Conservation (phyloP, 805 yeast species). For the Saturnispora bothae region DNA sequence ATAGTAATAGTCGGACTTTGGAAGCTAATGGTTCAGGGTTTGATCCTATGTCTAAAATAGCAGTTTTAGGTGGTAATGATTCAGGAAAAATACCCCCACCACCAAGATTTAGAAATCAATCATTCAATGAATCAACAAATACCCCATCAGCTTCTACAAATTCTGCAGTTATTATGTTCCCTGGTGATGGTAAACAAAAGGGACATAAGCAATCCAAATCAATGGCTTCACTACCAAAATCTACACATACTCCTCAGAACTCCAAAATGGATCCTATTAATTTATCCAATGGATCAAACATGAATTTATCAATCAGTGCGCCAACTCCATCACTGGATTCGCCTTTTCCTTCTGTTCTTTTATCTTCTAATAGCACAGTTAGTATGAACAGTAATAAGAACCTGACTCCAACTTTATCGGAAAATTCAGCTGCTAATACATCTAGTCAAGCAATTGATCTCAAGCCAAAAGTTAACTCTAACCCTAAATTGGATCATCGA, state of each 20-base stretch:
- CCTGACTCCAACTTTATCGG: not conserved
- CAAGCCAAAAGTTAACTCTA: too few relatives aligned
- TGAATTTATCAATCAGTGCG: conserved; percentile 1
- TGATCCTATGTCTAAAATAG: conserved; percentile 15
- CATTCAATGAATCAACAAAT: conserved; percentile 8
- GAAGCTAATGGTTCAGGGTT: conserved; percentile 4
- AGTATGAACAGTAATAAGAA: not conserved
- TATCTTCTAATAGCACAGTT: not conserved
- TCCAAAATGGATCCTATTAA: not conserved
- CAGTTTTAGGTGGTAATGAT: conserved; percentile 22
- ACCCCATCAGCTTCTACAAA: conserved; percentile 4
- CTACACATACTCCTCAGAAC: not conserved
- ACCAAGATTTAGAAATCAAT: conserved; percentile 17
- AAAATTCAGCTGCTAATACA: not conserved
- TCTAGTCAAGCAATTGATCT: not conserved
- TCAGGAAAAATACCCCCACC: conserved; percentile 21
- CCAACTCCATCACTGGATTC: conserved; percentile 2
- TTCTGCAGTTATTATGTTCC: conserved; percentile 39
- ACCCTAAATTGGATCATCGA: conserved; percentile 7
- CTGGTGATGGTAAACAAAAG: conserved; percentile 26
- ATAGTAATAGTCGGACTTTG: not conserved
- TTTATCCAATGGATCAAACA: not conserved
- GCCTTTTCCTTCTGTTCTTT: not conserved
- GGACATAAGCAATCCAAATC: conserved; percentile 2
- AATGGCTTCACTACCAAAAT: not conserved